Base-by-base conservation (phyloP, 305 asterid species). In the Lippia alba region DNA sequence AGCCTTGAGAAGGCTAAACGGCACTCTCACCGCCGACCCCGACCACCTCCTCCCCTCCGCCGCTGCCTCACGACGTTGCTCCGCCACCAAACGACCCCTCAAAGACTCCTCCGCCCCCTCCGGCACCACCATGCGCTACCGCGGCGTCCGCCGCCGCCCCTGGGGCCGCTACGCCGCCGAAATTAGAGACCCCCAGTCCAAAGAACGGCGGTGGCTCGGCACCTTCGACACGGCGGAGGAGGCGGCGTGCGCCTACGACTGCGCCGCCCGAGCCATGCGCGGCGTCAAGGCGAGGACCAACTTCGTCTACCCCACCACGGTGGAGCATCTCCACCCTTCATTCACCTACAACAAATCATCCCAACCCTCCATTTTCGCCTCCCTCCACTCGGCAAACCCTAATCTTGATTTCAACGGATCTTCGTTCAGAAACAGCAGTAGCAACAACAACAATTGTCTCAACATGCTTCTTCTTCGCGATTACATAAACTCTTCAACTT, bases 91-190 rank as follows among this genome's bases (percentile, higher is more conserved):
- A 73, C 73, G 86, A 68, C 44, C 92, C 33, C 77, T 71, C 9
- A 85, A 80, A 41, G 92, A 81, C 19, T 50, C 55, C 24, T 14
- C 69, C 56, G 24, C 19, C 53, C 60, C 81, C 1, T n/a, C 63
- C 8, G 78, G 69, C 9, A 70, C 77, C 40, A 56, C 86, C 72
- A 78, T 82, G 76, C 66, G 95, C 62, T 92, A 92, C 84, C 87
- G 98, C 0, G 98, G 98, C 0, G 98, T 92, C 0, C 93, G 98
- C 2, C 96, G 98, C 57, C 97, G 98, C 12, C 98, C 98, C 0
- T 92, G 98, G 98, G 98, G 97, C 34, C 93, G 98, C 0, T 92
- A 89, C 65, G 98, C 98, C 0, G 98, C 98, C 4, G 98, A 92
- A 56, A 92, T 92, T 8, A 70, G 98, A 10, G 98, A 92, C 75